Base-by-base conservation (phyloP, 2,329 filamentous ascomycete species). In the Penicillium italicum region DNA sequence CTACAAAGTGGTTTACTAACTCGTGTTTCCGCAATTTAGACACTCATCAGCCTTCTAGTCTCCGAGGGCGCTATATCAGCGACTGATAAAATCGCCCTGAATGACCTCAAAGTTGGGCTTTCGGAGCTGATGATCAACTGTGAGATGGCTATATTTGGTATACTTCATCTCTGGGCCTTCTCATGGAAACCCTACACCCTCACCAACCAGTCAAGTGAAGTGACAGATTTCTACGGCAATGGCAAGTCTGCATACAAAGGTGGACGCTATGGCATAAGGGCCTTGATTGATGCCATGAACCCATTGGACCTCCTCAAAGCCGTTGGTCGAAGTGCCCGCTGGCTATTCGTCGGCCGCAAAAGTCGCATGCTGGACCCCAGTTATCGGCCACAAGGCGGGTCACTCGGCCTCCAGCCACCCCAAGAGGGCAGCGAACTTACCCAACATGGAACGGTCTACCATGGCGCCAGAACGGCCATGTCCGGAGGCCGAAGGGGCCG, bases 271-370 rank as follows among this genome's bases (percentile, higher is more conserved):
- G 88, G 88, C 4, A 59, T 86, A 46, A 79, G 80, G 59, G 90
- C 90, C 4, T 71, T 93, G 7, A 70, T 79, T 1, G 87, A 93
- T 65, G 86, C 89, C 1, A 80, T 91, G 69, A 94, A 94, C 66
- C 81, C 88, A 0, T 90, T 89, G 86, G 91, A 96, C 70, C 82
- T 95, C 40, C 75, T 90, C 67, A 95, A 92, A 74, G 89, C 89
- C 0, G 85, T 89, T 58, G 88, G 87, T 9, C 83, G 91, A 48
- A 88, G 89, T 22, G 82, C 90, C 64, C 83, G 88, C 63, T 96
- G 91, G 91, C 77, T 95, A 20, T 87, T 92, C 60, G 84, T 90
- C 16, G 90, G 90, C 40, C 81, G 84, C 51, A 87, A 84, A 69
- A 71, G 63, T 55, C 69, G 77, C 43, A 71, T 67, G 45, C 53